Evolutionary conservation across 805 yeast species (phyloP).

Genomic region (Starmerella apicola): DNA sequence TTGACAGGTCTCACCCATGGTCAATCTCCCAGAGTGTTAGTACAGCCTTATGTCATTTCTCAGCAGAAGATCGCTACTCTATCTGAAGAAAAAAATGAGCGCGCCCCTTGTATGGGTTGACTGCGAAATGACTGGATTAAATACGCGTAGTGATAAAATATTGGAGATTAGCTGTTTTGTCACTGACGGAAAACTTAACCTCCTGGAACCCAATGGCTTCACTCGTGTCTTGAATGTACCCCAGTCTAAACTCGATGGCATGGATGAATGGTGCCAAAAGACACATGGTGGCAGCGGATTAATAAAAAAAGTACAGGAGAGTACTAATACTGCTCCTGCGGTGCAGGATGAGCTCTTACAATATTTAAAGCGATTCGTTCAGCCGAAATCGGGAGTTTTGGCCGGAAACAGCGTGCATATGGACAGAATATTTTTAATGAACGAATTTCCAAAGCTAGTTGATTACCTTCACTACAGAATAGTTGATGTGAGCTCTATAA

Average conservation of each 20-base stretch:
- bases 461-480: conserved; percentile 58
- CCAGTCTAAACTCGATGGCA: conserved; percentile 44
- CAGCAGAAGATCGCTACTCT: too few relatives aligned
- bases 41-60: too few relatives aligned
- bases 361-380: conserved; percentile 41
- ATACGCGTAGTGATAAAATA: conserved; percentile 59
- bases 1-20: too few relatives aligned
- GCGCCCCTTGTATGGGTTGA: conserved; percentile 75
- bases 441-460: conserved; percentile 64
- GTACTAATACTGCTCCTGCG: conserved; percentile 39
- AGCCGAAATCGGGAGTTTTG: conserved; percentile 48
- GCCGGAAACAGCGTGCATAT: conserved; percentile 91
- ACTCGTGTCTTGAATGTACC: conserved; percentile 71
- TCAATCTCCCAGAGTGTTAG: too few relatives aligned
- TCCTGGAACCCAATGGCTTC: conserved; percentile 56
- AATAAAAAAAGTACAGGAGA: conserved; percentile 51
- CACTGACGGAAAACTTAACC: conserved; percentile 68
- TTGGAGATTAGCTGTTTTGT: conserved; percentile 85
- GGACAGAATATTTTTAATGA: conserved; percentile 73
- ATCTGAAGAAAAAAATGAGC: too few relatives aligned
- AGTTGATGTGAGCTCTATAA: conserved; percentile 77
- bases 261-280: conserved; percentile 80
- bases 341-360: conserved; percentile 56
- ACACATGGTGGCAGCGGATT: conserved; percentile 74
- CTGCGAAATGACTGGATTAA: conserved; percentile 96